phyloP scores from a whole-genome alignment of 495 filamentous ascomycete species.

The Aspergillus leporis region DNA sequence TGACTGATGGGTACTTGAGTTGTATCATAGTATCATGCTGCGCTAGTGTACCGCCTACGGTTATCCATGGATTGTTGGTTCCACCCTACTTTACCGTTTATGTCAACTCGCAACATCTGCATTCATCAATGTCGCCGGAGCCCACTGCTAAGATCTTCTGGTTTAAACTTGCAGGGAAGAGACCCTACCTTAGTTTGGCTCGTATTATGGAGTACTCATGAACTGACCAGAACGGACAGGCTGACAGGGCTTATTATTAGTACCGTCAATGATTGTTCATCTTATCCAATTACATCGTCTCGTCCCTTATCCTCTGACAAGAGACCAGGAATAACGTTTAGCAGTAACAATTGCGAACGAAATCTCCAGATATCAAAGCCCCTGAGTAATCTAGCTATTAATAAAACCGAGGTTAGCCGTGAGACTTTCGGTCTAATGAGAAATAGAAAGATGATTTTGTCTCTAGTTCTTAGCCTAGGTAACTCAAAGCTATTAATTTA shows the following conservation, averaged over 20 bases:
- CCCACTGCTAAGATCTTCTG: neutral
- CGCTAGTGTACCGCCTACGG: neutral
- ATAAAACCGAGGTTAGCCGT: conserved; percentile 2
- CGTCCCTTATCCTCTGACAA: neutral
- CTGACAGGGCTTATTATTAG: conserved; percentile 7
- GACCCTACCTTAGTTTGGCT: neutral
- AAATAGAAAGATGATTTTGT: neutral
- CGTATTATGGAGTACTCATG: neutral
- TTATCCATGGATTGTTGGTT: neutral
- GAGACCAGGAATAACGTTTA: neutral
- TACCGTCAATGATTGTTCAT: neutral
- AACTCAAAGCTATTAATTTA: conserved; percentile 2
- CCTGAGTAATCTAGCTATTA: neutral
- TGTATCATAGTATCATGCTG: neutral
- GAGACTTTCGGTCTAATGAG: conserved; percentile 3
- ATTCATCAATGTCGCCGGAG: neutral
- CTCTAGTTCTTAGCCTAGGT: neutral
- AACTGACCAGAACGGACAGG: neutral
- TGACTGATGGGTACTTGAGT: neutral
- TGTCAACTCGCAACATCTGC: conserved; percentile 3
- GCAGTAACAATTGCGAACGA: neutral
- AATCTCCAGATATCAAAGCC: neutral
- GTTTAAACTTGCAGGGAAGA: neutral
- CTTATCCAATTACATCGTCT: neutral
- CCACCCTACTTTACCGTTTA: neutral